Conservation (phyloP, 495 filamentous ascomycete genomes). For the Tuber magnatum region DNA sequence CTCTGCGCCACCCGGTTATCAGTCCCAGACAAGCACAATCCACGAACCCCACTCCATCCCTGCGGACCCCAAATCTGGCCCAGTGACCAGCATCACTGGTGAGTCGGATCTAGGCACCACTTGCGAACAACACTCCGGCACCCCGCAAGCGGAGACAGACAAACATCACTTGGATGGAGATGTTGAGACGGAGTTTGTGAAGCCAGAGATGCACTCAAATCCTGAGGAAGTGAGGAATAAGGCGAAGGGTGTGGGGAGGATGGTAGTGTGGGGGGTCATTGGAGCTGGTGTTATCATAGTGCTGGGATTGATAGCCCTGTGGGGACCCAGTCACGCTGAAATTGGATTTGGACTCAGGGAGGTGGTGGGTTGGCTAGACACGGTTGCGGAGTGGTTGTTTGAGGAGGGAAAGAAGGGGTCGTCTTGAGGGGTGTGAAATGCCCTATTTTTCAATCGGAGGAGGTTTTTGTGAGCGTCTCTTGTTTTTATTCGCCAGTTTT, state of each 20-base stretch:
- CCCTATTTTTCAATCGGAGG: neutral
- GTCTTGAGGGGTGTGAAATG: neutral
- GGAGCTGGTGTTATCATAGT: conserved; percentile 14
- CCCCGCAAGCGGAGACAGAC: neutral
- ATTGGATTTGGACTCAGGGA: conserved; percentile 2
- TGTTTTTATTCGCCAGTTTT: neutral
- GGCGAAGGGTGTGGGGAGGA: neutral
- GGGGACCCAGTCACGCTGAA: conserved; percentile 10
- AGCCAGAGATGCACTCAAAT: neutral
- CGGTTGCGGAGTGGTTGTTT: conserved; percentile 25
- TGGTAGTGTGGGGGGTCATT: conserved; percentile 16
- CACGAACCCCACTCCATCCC: conserved; percentile 2
- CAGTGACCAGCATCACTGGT: neutral
- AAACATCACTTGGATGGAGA: neutral
- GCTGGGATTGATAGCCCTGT: conserved; percentile 15
- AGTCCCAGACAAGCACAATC: neutral
- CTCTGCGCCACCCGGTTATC: neutral
- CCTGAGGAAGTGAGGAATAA: neutral
- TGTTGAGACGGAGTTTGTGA: neutral
- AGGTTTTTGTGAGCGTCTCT: neutral
- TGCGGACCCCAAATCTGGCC: conserved; percentile 13
- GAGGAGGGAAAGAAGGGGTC: conserved; percentile 19
- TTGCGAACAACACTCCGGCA: conserved; percentile 10
- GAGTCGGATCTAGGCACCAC: conserved; percentile 15
- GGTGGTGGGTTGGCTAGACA: conserved; percentile 1